Evolutionary conservation across 768 basidiomycete species (phyloP).

Genomic region (Auricularia cornea): DNA sequence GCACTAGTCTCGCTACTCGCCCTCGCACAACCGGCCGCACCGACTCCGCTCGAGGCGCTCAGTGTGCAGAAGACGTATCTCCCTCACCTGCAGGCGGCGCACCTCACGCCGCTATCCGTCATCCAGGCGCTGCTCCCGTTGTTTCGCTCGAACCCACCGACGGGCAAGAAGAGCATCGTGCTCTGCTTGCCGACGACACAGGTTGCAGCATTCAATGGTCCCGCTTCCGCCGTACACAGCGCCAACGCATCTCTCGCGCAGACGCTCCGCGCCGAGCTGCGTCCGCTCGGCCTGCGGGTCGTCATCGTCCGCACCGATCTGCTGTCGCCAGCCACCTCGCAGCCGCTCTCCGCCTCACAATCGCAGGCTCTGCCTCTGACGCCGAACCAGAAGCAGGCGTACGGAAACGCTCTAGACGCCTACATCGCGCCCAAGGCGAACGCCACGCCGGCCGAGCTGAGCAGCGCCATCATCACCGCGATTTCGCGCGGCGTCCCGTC

Average conservation of each 20-base stretch:
- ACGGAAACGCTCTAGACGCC: slow-evolving; percentile 60
- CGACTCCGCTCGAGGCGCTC: slow-evolving; percentile 64
- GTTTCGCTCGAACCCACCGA: slow-evolving; percentile 58
- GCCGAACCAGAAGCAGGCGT: slow-evolving; percentile 60
- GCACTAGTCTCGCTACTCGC: slow-evolving; percentile 72
- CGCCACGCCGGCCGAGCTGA: background rate
- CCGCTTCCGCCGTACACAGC: slow-evolving; percentile 51
- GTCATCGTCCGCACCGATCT: slow-evolving; percentile 46
- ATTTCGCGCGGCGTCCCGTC: slow-evolving; percentile 29
- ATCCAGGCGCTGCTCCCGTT: slow-evolving; percentile 72
- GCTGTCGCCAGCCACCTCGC: no score
- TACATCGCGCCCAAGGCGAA: slow-evolving; percentile 1
- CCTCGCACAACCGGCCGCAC: slow-evolving; percentile 33
- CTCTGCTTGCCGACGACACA: slow-evolving; percentile 59
- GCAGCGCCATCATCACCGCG: background rate
- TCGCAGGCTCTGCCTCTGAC: slow-evolving; percentile 53
- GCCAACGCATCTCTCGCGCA: slow-evolving; percentile 56
- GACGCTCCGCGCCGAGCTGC: slow-evolving; percentile 71
- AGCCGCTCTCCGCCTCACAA: slow-evolving; percentile 33
- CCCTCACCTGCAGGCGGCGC: slow-evolving; percentile 64
- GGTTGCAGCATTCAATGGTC: background rate
- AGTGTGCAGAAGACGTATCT: slow-evolving; percentile 49
- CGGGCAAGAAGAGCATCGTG: slow-evolving; percentile 47
- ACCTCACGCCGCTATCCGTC: slow-evolving; percentile 67
- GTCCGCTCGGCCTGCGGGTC: slow-evolving; percentile 45